Evolutionary conservation across 1,139 yeast genomes (phyloP).

Genomic region (Kluyveromyces sp.): DNA sequence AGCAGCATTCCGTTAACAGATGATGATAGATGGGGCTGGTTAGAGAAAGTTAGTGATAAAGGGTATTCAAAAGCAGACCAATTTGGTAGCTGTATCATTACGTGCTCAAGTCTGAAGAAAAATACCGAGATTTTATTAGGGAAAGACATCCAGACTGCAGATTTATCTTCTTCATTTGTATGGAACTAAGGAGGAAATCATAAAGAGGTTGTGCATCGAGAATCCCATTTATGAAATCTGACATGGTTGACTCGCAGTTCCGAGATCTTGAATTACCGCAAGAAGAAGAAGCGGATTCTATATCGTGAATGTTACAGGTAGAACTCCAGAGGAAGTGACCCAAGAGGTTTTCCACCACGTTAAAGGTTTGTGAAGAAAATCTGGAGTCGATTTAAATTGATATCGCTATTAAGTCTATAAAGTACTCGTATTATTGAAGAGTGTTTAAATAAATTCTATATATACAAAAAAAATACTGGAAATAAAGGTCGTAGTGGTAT

Average conservation of each 20-base stretch:
- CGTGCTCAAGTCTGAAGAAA: slow-evolving; percentile 81
- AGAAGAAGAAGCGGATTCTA: slow-evolving; percentile 29
- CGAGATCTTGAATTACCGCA: slow-evolving; percentile 65
- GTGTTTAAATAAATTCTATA: no score
- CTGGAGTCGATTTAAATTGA: no score
- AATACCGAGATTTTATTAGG: slow-evolving; percentile 57
- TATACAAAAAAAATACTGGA: background rate
- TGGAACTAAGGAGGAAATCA: slow-evolving; percentile 54
- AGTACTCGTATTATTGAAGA: background rate
- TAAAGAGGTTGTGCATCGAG: slow-evolving; percentile 53
- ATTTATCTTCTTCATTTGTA: slow-evolving; percentile 60
- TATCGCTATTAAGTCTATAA: background rate
- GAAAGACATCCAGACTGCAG: slow-evolving; percentile 32
- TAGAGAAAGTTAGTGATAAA: slow-evolving; percentile 41
- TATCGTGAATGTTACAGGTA: background rate
- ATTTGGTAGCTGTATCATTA: slow-evolving; percentile 43
- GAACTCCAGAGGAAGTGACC: background rate
- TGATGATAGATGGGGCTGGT: slow-evolving; percentile 91
- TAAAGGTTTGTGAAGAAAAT: background rate
- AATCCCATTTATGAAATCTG: slow-evolving; percentile 79
- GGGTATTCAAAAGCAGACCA: slow-evolving; percentile 35
- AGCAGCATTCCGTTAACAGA: slow-evolving; percentile 73
- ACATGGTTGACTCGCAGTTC: slow-evolving; percentile 76
- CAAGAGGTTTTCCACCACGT: background rate
- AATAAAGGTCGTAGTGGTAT: no score